Base-by-base conservation (phyloP, 306 rosid species). In the Urtica urens region DNA sequence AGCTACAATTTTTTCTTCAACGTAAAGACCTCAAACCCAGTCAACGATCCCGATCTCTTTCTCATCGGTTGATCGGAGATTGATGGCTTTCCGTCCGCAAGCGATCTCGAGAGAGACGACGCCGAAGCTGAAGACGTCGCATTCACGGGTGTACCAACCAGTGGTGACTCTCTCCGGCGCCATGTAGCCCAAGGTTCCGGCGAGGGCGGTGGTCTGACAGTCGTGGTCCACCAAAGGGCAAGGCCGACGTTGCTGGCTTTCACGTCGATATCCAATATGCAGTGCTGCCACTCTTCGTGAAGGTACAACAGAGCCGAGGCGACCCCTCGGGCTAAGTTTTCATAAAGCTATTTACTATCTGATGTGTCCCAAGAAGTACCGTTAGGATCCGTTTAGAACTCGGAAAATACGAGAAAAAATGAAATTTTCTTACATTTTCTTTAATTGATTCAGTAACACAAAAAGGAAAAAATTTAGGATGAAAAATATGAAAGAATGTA, bases 231-330 rank as follows among this genome's bases (percentile, higher is more conserved):
- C 80, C 1, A 81, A 41, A 84, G 68, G 26, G 93, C 93, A 17
- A 85, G 84, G 26, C 95, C 84, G 17, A 85, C 80, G 58, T 85
- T 87, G 13, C 95, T 85, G 25, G 82, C 76, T 28, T 68, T 85
- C 72, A 78, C 78, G 44, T 78, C 73, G 28, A 69, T 72, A 37
- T 85, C 93, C 42, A 85, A 27, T 84, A 81, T 81, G 6, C n/a
- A n/a, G n/a, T n/a, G n/a, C n/a, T n/a, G n/a, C n/a, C n/a, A n/a
- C n/a, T n/a, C n/a, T n/a, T n/a, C n/a, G n/a, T n/a, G n/a, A n/a
- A n/a, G n/a, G n/a, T n/a, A n/a, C n/a, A n/a, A n/a, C n/a, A n/a
- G n/a, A n/a, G n/a, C n/a, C n/a, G n/a, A n/a, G n/a, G n/a, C n/a
- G n/a, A n/a, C n/a, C n/a, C n/a, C n/a, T n/a, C n/a, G n/a, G n/a